Conservation (phyloP, 1,139 yeast species). For the Geotrichum phurueaensis region DNA sequence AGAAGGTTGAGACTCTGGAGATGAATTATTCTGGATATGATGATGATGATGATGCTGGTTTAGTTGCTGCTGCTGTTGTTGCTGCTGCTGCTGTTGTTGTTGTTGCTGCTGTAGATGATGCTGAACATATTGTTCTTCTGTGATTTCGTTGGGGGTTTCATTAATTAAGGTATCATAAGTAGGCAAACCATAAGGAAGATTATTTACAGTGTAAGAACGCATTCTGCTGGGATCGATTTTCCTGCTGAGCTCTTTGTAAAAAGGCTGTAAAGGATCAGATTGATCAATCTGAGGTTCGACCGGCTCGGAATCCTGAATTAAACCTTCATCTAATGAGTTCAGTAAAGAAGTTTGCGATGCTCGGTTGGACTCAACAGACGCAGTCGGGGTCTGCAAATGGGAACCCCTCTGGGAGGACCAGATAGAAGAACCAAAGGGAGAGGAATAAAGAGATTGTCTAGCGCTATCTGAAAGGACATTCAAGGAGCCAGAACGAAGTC, state of each 20-base stretch:
- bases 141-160: conserved; percentile 8
- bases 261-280: conserved; percentile 34
- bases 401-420: conserved; percentile 27
- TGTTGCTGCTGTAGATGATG: conserved; percentile 22
- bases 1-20: conserved; percentile 13
- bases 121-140: conserved; percentile 19
- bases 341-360: conserved; percentile 20
- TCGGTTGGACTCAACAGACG: conserved; percentile 16
- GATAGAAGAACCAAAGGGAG: conserved; percentile 34
- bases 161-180: conserved; percentile 20
- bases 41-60: conserved; percentile 2
- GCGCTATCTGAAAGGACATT: conserved; percentile 30
- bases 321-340: conserved; percentile 14
- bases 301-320: conserved; percentile 20
- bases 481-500: conserved; percentile 35
- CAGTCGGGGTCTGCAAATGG: conserved; percentile 14
- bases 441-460: conserved; percentile 15
- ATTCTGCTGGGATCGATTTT: conserved; percentile 36
- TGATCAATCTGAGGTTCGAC: conserved; percentile 9
- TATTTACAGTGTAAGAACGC: conserved; percentile 38
- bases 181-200: conserved; percentile 27
- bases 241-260: conserved; percentile 30
- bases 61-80: not conserved
- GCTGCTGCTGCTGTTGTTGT: conserved; percentile 11
- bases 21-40: not conserved